Conservation (phyloP, 768 basidiomycete species). For the Mycena polygramma region DNA sequence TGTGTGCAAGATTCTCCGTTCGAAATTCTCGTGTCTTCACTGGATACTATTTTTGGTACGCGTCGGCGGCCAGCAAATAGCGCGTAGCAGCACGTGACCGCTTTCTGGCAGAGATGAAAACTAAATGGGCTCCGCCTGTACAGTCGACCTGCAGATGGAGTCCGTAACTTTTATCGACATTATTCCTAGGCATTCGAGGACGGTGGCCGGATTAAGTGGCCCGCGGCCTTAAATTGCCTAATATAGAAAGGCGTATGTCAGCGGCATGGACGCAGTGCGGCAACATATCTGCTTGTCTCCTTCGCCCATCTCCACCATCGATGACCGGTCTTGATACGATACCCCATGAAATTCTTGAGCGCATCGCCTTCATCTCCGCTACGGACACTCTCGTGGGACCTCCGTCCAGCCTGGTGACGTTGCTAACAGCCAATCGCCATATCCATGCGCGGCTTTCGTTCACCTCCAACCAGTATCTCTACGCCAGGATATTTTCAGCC, state of each 20-base stretch:
- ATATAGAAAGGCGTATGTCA: constrained; percentile 26
- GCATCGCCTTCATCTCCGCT: constrained; percentile 77
- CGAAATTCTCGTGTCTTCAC: neutral
- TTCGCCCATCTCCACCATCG: constrained; percentile 18
- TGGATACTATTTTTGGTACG: neutral
- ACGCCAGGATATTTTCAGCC: constrained; percentile 73
- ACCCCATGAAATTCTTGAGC: constrained; percentile 85
- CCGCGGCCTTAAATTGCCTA: constrained; percentile 8
- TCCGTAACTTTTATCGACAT: neutral
- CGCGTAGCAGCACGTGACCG: constrained; percentile 2
- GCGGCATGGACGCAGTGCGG: constrained; percentile 25
- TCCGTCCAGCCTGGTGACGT: constrained; percentile 67
- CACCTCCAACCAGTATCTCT: constrained; percentile 73
- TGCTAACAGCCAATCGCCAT: constrained; percentile 65
- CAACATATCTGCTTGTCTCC: constrained; percentile 19
- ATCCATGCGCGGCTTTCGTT: constrained; percentile 66
- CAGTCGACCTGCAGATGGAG: neutral
- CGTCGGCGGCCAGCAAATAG: too few relatives aligned
- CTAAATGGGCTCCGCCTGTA: neutral
- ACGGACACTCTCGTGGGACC: constrained; percentile 69
- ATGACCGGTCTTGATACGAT: constrained; percentile 58
- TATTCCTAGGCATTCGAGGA: neutral
- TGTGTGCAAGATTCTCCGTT: neutral
- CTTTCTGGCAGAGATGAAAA: too few relatives aligned
- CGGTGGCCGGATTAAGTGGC: neutral